Conservation (phyloP, 2,329 filamentous ascomycete species). For the Teratosphaeria viscida region DNA sequence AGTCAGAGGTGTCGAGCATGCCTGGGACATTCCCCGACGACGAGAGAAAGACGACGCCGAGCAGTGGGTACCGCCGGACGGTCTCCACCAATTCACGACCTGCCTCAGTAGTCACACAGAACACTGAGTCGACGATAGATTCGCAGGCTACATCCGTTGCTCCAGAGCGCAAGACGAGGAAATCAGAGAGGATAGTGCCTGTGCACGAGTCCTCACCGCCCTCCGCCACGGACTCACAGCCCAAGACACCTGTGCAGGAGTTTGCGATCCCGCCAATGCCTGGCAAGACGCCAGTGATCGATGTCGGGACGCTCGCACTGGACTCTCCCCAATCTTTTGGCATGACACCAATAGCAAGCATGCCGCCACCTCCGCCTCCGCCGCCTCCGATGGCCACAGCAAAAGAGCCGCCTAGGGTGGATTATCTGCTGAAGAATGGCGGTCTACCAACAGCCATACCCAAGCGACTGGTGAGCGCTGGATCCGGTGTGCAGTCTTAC, state of each 20-base stretch:
- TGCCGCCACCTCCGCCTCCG: slow-evolving; percentile 37
- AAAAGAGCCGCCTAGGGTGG: slow-evolving; percentile 65
- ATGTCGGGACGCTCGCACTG: slow-evolving; percentile 27
- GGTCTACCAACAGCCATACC: slow-evolving; percentile 64
- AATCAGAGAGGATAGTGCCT: slow-evolving; percentile 24
- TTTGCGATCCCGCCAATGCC: slow-evolving; percentile 2
- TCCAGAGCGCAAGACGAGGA: slow-evolving; percentile 26
- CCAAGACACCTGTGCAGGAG: slow-evolving; percentile 34
- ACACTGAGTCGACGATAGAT: slow-evolving; percentile 25
- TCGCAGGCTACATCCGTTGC: slow-evolving; percentile 38
- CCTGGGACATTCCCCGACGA: slow-evolving; percentile 24
- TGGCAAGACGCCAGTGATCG: slow-evolving; percentile 1
- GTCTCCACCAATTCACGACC: slow-evolving; percentile 26
- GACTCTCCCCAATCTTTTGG: slow-evolving; percentile 27
- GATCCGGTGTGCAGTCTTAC: slow-evolving; percentile 47
- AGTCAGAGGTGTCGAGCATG: slow-evolving; percentile 34
- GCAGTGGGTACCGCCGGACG: slow-evolving; percentile 26
- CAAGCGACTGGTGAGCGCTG: slow-evolving; percentile 59
- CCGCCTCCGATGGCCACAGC: slow-evolving; percentile 60
- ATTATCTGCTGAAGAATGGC: slow-evolving; percentile 85
- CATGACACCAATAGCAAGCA: slow-evolving; percentile 16
- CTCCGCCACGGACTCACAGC: slow-evolving; percentile 34
- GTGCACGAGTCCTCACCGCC: slow-evolving; percentile 30
- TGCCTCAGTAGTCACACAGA: slow-evolving; percentile 31
- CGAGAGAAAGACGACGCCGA: slow-evolving; percentile 28